A percentile compares a stretch with the other conserved stretches of the same genome.
Evolutionary conservation across 2,329 filamentous ascomycete species (phyloP).

Genomic region (Diaporthe vaccinii): DNA sequence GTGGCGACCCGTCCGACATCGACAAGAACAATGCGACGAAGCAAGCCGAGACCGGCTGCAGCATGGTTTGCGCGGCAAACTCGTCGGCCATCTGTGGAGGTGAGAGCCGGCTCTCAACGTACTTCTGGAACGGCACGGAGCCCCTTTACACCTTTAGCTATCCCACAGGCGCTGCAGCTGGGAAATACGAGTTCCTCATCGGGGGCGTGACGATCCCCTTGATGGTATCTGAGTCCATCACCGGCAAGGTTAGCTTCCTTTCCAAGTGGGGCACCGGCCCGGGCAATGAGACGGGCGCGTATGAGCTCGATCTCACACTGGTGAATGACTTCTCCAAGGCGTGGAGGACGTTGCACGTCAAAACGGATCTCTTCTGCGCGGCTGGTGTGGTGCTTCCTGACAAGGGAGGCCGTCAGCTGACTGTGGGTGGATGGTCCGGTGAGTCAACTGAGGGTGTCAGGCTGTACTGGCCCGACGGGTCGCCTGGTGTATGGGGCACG

Average conservation of each 20-base stretch:
- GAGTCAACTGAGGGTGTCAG: slow-evolving; percentile 68
- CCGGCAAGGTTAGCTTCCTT: slow-evolving; percentile 67
- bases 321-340: slow-evolving; percentile 59
- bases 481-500: slow-evolving; percentile 59
- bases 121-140: slow-evolving; percentile 58
- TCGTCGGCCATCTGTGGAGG: slow-evolving; percentile 51
- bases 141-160: slow-evolving; percentile 64
- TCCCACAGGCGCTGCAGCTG: slow-evolving; percentile 62
- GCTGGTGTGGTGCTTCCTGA: slow-evolving; percentile 70
- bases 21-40: slow-evolving; percentile 45
- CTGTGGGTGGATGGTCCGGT: slow-evolving; percentile 69
- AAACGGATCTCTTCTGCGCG: slow-evolving; percentile 72
- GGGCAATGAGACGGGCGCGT: slow-evolving; percentile 69
- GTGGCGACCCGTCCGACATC: slow-evolving; percentile 50
- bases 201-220: slow-evolving; percentile 67
- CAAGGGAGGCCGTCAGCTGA: slow-evolving; percentile 69
- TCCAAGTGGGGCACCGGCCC: slow-evolving; percentile 69
- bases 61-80: slow-evolving; percentile 46
- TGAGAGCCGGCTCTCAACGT: slow-evolving; percentile 61
- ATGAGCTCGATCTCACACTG: slow-evolving; percentile 67
- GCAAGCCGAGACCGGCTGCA: slow-evolving; percentile 48
- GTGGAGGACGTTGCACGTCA: slow-evolving; percentile 67
- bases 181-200: slow-evolving; percentile 66
- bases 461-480: slow-evolving; percentile 68
- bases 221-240: slow-evolving; percentile 64